Evolutionary conservation across 495 filamentous ascomycete species (phyloP).

Genomic region (Achaetomiella virescens): DNA sequence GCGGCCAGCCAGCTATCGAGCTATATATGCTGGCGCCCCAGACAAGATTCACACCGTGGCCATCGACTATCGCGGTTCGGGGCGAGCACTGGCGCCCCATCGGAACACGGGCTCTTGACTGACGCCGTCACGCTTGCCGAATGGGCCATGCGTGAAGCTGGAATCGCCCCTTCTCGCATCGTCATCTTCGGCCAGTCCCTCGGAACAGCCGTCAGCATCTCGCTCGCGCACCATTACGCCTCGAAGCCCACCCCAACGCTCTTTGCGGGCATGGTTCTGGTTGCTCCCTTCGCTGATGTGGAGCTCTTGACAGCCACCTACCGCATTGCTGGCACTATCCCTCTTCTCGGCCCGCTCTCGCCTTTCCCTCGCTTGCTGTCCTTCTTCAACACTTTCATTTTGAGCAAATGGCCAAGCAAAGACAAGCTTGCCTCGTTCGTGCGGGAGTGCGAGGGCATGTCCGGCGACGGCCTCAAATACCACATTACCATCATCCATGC

Average conservation of each 20-base stretch:
- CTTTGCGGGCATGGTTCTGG: constrained; percentile 64
- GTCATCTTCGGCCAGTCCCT: constrained; percentile 80
- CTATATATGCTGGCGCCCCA: constrained; percentile 48
- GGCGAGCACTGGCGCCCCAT: constrained; percentile 65
- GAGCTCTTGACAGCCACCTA: constrained; percentile 56
- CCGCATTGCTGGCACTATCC: constrained; percentile 63
- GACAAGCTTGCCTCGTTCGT: constrained; percentile 40
- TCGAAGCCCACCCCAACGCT: constrained; percentile 25
- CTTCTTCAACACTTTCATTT: constrained; percentile 28
- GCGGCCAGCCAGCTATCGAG: constrained; percentile 57
- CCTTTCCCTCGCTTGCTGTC: neutral
- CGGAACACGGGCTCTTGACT: constrained; percentile 71
- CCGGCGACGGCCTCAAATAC: constrained; percentile 28
- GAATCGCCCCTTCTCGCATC: constrained; percentile 64
- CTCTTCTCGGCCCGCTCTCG: constrained; percentile 58
- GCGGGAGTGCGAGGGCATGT: constrained; percentile 34
- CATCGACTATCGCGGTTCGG: constrained; percentile 91
- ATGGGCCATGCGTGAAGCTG: constrained; percentile 58
- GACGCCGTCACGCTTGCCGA: constrained; percentile 67
- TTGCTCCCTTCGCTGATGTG: constrained; percentile 72
- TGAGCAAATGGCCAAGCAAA: constrained; percentile 46
- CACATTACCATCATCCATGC: constrained; percentile 66
- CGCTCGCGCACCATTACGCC: constrained; percentile 43
- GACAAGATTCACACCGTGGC: constrained; percentile 50
- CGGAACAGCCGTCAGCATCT: constrained; percentile 73